Base-by-base conservation (phyloP, 169 alveolate species). In the Theileria equi region DNA sequence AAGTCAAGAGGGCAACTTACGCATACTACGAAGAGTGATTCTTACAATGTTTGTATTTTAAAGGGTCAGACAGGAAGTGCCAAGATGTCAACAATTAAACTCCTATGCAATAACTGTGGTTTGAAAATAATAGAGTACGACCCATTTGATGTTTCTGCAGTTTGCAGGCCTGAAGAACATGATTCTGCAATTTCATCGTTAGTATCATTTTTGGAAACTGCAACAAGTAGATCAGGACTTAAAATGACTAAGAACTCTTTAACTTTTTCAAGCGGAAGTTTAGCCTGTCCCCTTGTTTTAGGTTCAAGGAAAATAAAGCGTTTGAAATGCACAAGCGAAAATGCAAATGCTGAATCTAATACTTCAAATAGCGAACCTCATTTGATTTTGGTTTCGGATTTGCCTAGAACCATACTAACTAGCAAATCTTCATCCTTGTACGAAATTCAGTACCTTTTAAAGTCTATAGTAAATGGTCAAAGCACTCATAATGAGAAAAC, bases 41-140 rank as follows among this genome's bases (percentile, higher is more conserved):
- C 38, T 44, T 45, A 28, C 23, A 74, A 74, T 41, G 35, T 74
- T 26, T 74, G 84, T 34, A 63, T 74, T 10, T 25, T 74, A 26
- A 59, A 58, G 13, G 84, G 84, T 1, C 78, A 64, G 43, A 65
- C 80, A 0, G 84, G 84, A 3, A 47, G 74, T n/a, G 84, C 80
- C 35, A 74, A 74, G 79, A 43, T 55, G 16, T 55, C 55, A 8
- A 62, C 84, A 29, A 64, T 74, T 35, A 68, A 71, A n/a, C 65
- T 60, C 26, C 45, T 74, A 11, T 74, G 80, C 29, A 17, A 36
- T 13, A 58, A 49, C 31, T 43, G 63, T 44, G 73, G 74, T n/a
- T 25, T 74, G 28, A 64, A 60, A 21, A 17, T 74, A 5, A 59
- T 74, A 11, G 84, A 66, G 40, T 74, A 74, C 40, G 84, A 74